Base-by-base conservation (phyloP, 176 grass and related monocot genomes). In the Zoysia pacifica region DNA sequence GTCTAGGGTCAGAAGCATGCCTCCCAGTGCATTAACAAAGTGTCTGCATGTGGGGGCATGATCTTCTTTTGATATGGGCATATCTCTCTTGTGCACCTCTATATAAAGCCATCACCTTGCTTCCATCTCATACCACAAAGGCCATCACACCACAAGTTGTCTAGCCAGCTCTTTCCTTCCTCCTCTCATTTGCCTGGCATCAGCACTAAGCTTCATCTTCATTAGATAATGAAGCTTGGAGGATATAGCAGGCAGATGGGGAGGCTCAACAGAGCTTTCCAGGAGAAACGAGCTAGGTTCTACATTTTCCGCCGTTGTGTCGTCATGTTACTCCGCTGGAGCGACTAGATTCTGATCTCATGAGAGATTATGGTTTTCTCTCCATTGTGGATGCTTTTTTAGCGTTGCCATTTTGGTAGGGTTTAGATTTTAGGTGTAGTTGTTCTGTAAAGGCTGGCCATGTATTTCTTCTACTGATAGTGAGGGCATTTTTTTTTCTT, bases 261-360 rank as follows among this genome's bases (percentile, higher is more conserved):
- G 62, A 86, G 79, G 73, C 79, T 89, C 83, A 89, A 82, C 68
- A 89, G 73, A 62, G 83, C 87, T 81, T 86, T 89, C 87, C 85
- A 62, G 62, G 87, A 89, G 67, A 86, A 89, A 54, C 78, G 83
- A 37, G 87, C 87, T 82, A 81, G 83, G 79, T 82, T 89, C 73
- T 89, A 89, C 83, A 89, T 89, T 48, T 82, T 89, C 52, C 83
- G 87, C 20, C 83, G 87, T 61, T 89, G 87, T 9, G 52, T 89
- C 9, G 38, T 89, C 78, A 86, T 89, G 87, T 53, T 89, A 67
- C 87, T 89, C 39, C 78, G 87, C 53, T 89, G 87, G 87, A 89
- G 83, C 4, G 87, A 89, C 28, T 89, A 80, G 49, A 55, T 68
- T 72, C 67, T 46, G 15, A 70, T 62, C 59, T 85, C 65, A 59